Percentiles rank a stretch among this genome's conserved stretches.
These are phyloP conservation scores for Saccharomycopsis schoenii DNA, from an alignment of 805 yeast species.

Conservation along the genomic window DNA sequence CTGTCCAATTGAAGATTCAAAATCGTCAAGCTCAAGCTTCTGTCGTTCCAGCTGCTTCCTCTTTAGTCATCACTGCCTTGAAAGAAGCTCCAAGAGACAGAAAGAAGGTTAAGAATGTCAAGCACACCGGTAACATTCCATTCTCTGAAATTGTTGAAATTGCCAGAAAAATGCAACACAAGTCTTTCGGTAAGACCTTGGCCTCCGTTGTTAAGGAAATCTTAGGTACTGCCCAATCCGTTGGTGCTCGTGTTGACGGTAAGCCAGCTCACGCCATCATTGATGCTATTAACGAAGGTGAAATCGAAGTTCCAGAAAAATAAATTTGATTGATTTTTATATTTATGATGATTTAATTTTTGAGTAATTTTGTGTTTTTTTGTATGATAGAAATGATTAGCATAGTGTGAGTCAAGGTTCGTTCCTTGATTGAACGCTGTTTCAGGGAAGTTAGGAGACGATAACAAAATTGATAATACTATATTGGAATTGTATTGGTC, in stretches of 20 bases:
- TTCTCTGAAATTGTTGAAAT: slow-evolving; percentile 93
- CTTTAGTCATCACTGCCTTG: slow-evolving; percentile 96
- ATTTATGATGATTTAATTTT: neutral
- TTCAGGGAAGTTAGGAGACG: neutral
- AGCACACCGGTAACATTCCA: slow-evolving; percentile 98
- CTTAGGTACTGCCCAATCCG: slow-evolving; percentile 99
- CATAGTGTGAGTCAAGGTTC: neutral
- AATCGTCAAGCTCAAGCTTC: slow-evolving; percentile 99
- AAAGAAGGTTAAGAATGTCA: slow-evolving; percentile 99
- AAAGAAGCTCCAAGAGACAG: slow-evolving; percentile 99
- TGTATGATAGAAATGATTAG: neutral
- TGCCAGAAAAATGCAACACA: slow-evolving; percentile 95
- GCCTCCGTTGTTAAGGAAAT: slow-evolving; percentile 97
- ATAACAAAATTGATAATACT: neutral
- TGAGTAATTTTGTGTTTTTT: neutral
- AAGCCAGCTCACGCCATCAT: slow-evolving; percentile 99
- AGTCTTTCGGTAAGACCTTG: slow-evolving; percentile 95
- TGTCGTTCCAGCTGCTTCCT: slow-evolving; percentile 98
- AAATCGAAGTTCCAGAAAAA: slow-evolving; percentile 85
- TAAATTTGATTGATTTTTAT: slow-evolving; percentile 29
- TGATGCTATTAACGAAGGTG: slow-evolving; percentile 97
- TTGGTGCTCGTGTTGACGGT: slow-evolving; percentile 98
- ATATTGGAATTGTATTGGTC: neutral
- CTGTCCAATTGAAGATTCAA: slow-evolving; percentile 97
- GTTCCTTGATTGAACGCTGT: neutral